These are phyloP conservation scores for Musa balbisiana DNA, from an alignment of 202 grass and related monocot species.

Conservation along the genomic window DNA sequence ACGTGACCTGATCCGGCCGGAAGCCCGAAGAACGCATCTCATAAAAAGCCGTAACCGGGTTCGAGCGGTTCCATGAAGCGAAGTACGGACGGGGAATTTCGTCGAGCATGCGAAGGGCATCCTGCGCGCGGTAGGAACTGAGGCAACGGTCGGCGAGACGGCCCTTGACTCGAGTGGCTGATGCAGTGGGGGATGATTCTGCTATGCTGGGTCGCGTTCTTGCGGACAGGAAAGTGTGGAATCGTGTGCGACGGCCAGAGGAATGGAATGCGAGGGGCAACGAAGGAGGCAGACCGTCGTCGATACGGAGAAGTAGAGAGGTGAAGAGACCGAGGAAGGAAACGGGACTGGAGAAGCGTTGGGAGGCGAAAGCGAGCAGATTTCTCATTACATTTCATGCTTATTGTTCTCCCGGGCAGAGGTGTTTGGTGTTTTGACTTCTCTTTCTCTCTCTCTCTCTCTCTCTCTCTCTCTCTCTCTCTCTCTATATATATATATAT, in stretches of 20 bases:
- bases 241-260: background rate
- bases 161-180: background rate
- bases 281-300: background rate
- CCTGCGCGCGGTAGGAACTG: background rate
- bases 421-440: no score
- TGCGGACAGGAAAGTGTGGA: background rate
- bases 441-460: no score
- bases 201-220: background rate
- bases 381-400: background rate
- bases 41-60: slow-evolving; percentile 25
- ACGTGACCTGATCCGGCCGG: slow-evolving; percentile 27
- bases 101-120: slow-evolving; percentile 38
- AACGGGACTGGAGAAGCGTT: no score
- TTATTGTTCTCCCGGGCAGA: background rate
- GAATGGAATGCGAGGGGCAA: background rate
- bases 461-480: no score
- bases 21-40: slow-evolving; percentile 27
- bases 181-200: background rate
- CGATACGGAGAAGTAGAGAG: background rate
- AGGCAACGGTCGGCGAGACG: background rate
- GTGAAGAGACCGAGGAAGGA: background rate
- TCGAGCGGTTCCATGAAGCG: background rate
- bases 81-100: slow-evolving; percentile 30
- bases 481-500: no score
- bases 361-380: background rate